phyloP scores from a whole-genome alignment of 2,329 filamentous ascomycete species.

The Volutella citrinella region DNA sequence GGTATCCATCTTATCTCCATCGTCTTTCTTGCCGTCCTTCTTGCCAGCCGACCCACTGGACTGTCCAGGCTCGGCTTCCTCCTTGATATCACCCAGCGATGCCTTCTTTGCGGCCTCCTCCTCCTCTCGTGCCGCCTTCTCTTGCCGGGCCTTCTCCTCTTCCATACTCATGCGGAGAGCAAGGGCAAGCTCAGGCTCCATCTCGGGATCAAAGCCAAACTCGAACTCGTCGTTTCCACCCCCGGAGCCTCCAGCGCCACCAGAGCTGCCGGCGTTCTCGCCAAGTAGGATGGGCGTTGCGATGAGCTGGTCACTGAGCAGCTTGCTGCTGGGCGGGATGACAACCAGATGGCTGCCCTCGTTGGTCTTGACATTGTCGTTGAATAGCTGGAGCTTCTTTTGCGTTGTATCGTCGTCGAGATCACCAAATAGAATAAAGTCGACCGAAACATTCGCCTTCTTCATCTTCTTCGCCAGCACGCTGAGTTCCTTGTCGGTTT shows the following conservation, averaged over 20 bases:
- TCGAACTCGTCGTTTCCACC: constrained; percentile 62
- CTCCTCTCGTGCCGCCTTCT: constrained; percentile 77
- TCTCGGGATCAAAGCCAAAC: constrained; percentile 85
- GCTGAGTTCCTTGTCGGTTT: constrained; percentile 84
- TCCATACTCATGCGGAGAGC: constrained; percentile 97
- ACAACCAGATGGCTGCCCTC: constrained; percentile 90
- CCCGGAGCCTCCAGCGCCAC: constrained; percentile 55
- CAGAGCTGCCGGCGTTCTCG: constrained; percentile 61
- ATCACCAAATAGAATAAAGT: constrained; percentile 94
- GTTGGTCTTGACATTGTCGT: constrained; percentile 85
- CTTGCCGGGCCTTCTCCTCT: constrained; percentile 91
- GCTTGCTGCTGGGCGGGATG: constrained; percentile 84
- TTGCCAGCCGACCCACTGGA: constrained; percentile 61
- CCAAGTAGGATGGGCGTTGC: constrained; percentile 86
- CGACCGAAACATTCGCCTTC: constrained; percentile 91
- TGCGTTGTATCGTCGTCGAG: constrained; percentile 83
- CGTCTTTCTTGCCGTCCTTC: constrained; percentile 70
- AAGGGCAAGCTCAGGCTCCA: constrained; percentile 91
- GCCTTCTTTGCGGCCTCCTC: constrained; percentile 71
- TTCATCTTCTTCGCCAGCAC: constrained; percentile 98
- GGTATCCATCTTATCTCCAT: constrained; percentile 81
- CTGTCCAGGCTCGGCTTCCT: constrained; percentile 62
- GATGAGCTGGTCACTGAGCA: constrained; percentile 89
- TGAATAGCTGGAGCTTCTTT: constrained; percentile 92
- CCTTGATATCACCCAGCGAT: constrained; percentile 76